Evolutionary conservation across 108 stramenopile species (phyloP).

Genomic region (Nitzschia putrida): DNA sequence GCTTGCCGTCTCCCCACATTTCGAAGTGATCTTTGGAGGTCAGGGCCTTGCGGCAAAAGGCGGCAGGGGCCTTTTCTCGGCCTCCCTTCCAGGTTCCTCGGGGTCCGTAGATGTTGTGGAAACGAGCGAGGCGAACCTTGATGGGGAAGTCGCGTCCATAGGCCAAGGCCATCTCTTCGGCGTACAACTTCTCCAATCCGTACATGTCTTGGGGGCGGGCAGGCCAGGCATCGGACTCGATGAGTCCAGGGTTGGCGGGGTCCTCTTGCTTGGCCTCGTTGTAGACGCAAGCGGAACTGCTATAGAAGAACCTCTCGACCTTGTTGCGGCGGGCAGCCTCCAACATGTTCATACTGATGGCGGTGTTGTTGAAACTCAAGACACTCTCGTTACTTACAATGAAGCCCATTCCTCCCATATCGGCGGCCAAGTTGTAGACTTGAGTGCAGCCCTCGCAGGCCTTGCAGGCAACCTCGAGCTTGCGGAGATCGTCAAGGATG

Average conservation of each 20-base stretch:
- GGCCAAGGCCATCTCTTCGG: constrained; percentile 98
- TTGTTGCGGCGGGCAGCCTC: constrained; percentile 93
- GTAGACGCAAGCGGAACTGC: constrained; percentile 96
- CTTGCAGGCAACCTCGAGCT: constrained; percentile 91
- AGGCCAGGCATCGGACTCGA: constrained; percentile 98
- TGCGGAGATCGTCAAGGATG: constrained; percentile 92
- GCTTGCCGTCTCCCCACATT: constrained; percentile 97
- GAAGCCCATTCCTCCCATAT: constrained; percentile 99
- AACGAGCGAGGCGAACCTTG: constrained; percentile 91
- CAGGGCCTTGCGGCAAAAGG: constrained; percentile 98
- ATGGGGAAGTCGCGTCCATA: constrained; percentile 96
- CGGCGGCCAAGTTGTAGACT: constrained; percentile 99
- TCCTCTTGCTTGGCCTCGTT: constrained; percentile 99
- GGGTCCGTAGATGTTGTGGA: constrained; percentile 99
- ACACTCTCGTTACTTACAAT: constrained; percentile 97
- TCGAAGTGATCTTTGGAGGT: constrained; percentile 90
- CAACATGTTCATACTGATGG: constrained; percentile 98
- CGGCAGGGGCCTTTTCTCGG: constrained; percentile 98
- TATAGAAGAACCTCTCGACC: constrained; percentile 93
- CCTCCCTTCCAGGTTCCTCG: constrained; percentile 99
- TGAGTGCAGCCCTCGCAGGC: constrained; percentile 93
- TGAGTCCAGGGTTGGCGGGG: constrained; percentile 92
- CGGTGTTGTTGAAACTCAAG: constrained; percentile 97
- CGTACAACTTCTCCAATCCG: constrained; percentile 98
- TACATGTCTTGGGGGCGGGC: constrained; percentile 99